Base-by-base conservation (phyloP, 2,329 filamentous ascomycete species). In the Beauveria caledonica region DNA sequence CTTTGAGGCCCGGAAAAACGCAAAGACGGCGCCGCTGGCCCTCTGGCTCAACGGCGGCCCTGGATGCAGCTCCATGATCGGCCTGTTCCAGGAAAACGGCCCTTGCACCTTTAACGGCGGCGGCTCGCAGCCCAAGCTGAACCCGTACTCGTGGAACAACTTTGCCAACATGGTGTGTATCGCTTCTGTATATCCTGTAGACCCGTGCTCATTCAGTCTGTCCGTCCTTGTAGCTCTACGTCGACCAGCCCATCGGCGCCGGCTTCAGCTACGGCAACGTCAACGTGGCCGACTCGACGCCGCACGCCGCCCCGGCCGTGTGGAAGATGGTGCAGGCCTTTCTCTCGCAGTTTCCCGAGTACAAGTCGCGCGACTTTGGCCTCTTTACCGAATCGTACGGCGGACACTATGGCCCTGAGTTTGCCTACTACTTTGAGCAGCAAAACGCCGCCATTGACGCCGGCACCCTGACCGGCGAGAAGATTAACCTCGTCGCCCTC, bases 321-420 rank as follows among this genome's bases (percentile, higher is more conserved):
- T 85, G 81, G 82, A 77, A 74, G 3, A 71, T 85, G n/a, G 68
- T 84, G 52, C 82, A 85, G 67, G 77, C 78, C 1, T 89, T 86
- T 76, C 83, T 85, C 59, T 76, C 80, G 5, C 79, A 83, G 33
- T 89, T 89, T 61, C 85, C 84, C 0, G 76, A 78, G 33, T 87
- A 88, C 67, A 78, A 81, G 68, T 79, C 80, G 3, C 79, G 80
- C 48, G 80, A 86, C 62, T 79, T 84, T 61, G 77, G 78, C 4
- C 74, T 85, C 58, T 82, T 79, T 57, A 77, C 80, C 5, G 76
- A 80, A 63, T 80, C 77, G 0, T 85, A 85, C 62, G 83, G 82
- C 27, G 82, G 82, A n/a, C 78, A 81, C 60, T 85, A 82, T 64
- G 81, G 80, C 1, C 83, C 83, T 1, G 79, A 78, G 25, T 84